Base-by-base conservation (phyloP, 192 early-diverging fungal genomes). In the Irineochytrium annulatum region DNA sequence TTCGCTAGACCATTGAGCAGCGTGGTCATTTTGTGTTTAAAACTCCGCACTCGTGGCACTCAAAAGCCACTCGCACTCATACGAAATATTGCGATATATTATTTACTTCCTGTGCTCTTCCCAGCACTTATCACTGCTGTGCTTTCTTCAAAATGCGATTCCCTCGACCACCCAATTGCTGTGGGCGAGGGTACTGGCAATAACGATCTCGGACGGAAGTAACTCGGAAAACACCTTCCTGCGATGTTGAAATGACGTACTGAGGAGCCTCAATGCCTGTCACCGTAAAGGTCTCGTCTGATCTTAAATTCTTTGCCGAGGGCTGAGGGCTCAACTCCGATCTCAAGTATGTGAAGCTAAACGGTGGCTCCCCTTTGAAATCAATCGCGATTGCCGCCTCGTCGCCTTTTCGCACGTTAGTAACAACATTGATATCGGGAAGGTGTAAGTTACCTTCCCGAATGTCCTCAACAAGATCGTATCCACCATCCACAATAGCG, bases 381-480 rank as follows among this genome's bases (percentile, higher is more conserved):
- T 87, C 76, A 49, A 89, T 59, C 0, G 49, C 54, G 41, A 87
- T 82, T 14, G 74, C 63, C 1, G 80, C 79, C 52, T 78, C 67
- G 28, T 79, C 76, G 2, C 77, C 77, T 77, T 33, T 57, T 57
- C 41, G 19, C n/a, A 57, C 17, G 16, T 55, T 0, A 19, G 3
- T 14, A 29, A 2, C 26, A 2, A 3, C 31, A 32, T 13, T 35
- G 30, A 13, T 55, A 8, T 27, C 54, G 70, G 60, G 17, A 16
- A 33, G 70, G 37, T 4, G 35, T 27, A 52, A 57, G 31, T 3
- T 39, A 81, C 79, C 80, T 70, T 82, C 77, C 14, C 81, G 57
- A 59, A 89, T 85, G 54, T 89, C 86, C 57, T 87, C 84, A 37
- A 80, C 67, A n/a, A 78, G 63, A 32, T 89, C 77, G 17, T 76